Conservation (phyloP, 768 basidiomycete species). For the Lactifluus echinatus region DNA sequence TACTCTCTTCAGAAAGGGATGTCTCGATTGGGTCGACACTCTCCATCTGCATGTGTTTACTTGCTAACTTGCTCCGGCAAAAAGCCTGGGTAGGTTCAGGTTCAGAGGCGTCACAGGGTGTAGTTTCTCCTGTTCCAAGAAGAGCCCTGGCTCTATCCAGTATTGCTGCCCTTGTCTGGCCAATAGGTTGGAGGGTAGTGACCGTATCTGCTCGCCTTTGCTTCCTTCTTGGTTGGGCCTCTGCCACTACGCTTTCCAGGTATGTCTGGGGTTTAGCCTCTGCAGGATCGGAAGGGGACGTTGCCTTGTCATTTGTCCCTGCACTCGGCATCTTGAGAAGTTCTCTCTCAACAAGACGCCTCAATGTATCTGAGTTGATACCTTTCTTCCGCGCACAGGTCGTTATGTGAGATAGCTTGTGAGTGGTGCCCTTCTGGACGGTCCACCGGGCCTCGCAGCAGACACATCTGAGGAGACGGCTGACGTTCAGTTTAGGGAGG, state of each 20-base stretch:
- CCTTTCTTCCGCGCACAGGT: conserved; percentile 57
- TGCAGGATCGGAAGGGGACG: neutral
- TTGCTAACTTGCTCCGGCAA: conserved; percentile 21
- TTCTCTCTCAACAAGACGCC: conserved; percentile 43
- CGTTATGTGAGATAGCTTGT: conserved; percentile 61
- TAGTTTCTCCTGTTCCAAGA: neutral
- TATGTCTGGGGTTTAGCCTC: conserved; percentile 6
- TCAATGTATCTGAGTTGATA: conserved; percentile 47
- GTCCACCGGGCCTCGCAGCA: conserved; percentile 65
- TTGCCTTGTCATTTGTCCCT: neutral
- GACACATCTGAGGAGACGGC: conserved; percentile 47
- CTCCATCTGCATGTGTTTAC: neutral
- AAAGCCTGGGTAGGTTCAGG: conserved; percentile 22
- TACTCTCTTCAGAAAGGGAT: conserved; percentile 4
- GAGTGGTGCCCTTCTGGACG: conserved; percentile 47
- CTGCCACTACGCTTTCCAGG: conserved; percentile 16
- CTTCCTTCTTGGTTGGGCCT: conserved; percentile 12
- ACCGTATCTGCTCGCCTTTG: conserved; percentile 1
- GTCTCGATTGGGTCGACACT: neutral
- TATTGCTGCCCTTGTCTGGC: conserved; percentile 17
- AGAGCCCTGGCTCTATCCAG: conserved; percentile 20
- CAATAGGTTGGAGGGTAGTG: conserved; percentile 10
- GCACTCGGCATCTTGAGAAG: conserved; percentile 20
- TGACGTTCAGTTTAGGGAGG: conserved; percentile 41
- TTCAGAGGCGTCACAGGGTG: conserved; percentile 1